These are phyloP conservation scores for Jimgerdemannia flammicorona DNA, from an alignment of 192 early-diverging fungal genomes.

Conservation along the genomic window DNA sequence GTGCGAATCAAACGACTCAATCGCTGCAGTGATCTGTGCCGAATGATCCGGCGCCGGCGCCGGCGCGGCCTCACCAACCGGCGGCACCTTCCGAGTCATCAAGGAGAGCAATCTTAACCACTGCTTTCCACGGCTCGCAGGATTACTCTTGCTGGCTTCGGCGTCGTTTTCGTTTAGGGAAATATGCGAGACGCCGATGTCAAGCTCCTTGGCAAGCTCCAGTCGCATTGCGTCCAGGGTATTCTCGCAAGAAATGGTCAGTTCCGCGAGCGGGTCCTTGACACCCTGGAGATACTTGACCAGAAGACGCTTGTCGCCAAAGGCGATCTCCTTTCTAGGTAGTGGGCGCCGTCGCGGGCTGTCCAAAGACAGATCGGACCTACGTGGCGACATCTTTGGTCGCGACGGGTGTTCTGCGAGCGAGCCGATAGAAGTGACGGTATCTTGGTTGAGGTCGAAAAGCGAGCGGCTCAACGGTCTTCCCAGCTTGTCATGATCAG, in stretches of 20 bases:
- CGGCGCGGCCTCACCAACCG: not conserved
- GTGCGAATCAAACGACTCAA: constrained; percentile 18
- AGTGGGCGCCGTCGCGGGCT: constrained; percentile 11
- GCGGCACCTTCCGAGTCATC: too few relatives aligned
- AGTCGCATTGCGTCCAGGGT: constrained; percentile 16
- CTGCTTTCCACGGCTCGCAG: too few relatives aligned
- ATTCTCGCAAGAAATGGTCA: constrained; percentile 30
- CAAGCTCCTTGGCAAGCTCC: constrained; percentile 16
- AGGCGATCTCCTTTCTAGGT: constrained; percentile 39
- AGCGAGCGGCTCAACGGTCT: too few relatives aligned
- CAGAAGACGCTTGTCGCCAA: constrained; percentile 38
- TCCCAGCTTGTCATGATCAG: too few relatives aligned
- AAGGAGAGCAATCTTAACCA: too few relatives aligned
- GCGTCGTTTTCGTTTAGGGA: not conserved
- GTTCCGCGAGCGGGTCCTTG: constrained; percentile 38
- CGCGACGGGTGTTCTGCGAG: too few relatives aligned
- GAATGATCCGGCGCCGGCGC: not conserved
- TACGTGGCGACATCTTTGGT: not conserved
- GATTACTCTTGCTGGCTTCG: not conserved
- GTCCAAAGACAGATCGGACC: not conserved
- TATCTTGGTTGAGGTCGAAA: too few relatives aligned
- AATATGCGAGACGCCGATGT: constrained; percentile 2
- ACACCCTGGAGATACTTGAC: constrained; percentile 46
- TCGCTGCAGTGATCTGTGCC: not conserved
- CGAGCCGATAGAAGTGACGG: too few relatives aligned